Conservation (phyloP, 805 yeast species). For the Monosporozyma solicola region DNA sequence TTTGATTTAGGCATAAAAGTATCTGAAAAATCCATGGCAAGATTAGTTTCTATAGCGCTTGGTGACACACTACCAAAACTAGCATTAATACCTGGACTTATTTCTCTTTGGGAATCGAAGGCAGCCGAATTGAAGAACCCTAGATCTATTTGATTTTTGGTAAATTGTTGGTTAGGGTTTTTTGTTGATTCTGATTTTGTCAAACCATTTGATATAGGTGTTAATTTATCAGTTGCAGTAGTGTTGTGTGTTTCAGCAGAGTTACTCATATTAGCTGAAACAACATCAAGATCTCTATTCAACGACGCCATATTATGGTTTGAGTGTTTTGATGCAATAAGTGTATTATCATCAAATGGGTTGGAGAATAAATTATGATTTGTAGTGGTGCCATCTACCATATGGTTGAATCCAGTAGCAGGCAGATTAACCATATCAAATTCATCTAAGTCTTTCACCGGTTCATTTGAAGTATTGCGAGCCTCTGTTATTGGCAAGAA, state of each 20-base stretch:
- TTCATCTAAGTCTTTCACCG: background rate
- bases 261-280: background rate
- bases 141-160: background rate
- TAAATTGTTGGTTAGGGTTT: background rate
- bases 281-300: background rate
- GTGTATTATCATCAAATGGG: background rate
- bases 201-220: background rate
- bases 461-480: background rate
- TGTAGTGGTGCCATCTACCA: background rate
- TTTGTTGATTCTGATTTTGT: background rate
- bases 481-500: background rate
- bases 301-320: background rate
- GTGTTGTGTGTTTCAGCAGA: background rate
- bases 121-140: background rate
- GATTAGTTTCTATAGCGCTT: background rate
- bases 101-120: background rate
- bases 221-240: background rate
- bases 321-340: background rate
- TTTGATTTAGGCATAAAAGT: background rate
- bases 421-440: background rate
- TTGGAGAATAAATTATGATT: background rate
- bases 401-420: background rate
- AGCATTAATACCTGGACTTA: background rate
- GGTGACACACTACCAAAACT: background rate
- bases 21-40: background rate